phyloP scores from a whole-genome alignment of 2,329 filamentous ascomycete genomes.

The Tolypocladium amazonense region DNA sequence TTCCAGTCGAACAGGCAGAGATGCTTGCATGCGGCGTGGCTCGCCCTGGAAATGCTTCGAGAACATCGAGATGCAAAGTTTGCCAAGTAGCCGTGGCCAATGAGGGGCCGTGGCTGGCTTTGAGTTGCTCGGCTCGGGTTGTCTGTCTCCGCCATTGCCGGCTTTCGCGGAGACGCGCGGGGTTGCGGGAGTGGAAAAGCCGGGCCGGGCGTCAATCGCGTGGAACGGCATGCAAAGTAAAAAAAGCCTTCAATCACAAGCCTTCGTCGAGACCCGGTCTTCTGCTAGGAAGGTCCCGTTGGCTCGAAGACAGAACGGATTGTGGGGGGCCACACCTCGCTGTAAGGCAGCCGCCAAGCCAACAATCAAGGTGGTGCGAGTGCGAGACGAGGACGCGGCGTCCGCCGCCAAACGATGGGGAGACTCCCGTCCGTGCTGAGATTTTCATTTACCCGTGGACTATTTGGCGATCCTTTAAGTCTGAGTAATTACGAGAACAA shows the following conservation, averaged over 20 bases:
- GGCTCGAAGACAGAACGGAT: background rate
- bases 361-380: background rate
- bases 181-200: background rate
- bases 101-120: background rate
- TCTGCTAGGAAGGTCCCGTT: background rate
- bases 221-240: background rate
- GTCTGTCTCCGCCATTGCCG: background rate
- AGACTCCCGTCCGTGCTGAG: background rate
- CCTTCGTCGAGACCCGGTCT: background rate
- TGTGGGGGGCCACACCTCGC: background rate
- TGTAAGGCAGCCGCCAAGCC: background rate
- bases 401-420: background rate
- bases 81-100: background rate
- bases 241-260: background rate
- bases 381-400: too few species aligned
- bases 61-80: background rate
- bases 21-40: background rate
- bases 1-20: background rate
- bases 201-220: background rate
- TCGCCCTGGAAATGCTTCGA: background rate
- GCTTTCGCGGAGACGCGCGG: background rate
- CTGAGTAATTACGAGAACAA: too few species aligned
- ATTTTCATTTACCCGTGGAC: too few species aligned
- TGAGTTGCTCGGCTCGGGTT: background rate
- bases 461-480: too few species aligned